Percentiles rank a stretch among this genome's conserved stretches.
phyloP scores from a whole-genome alignment of 225 moss, liverwort and hornwort species.

The Straminergon stramineum region DNA sequence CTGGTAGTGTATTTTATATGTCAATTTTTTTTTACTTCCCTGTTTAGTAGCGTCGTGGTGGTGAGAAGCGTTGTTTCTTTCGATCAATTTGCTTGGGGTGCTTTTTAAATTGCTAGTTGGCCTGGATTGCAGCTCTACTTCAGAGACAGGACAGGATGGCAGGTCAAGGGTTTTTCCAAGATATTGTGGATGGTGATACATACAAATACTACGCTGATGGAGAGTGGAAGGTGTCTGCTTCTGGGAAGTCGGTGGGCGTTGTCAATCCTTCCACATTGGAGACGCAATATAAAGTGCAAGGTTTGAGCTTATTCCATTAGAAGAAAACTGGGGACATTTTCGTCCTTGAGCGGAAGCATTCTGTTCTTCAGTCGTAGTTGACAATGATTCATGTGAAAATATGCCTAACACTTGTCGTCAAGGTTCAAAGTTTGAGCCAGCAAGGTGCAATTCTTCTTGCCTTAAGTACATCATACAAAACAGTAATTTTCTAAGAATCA shows the following conservation, averaged over 20 bases:
- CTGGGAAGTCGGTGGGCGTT: slow-evolving; percentile 43
- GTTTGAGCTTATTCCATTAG: neutral
- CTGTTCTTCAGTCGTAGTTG: neutral
- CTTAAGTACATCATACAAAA: neutral
- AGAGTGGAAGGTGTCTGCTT: slow-evolving; percentile 74
- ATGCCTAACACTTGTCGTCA: neutral
- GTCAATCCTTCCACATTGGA: slow-evolving; percentile 70
- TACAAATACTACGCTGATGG: slow-evolving; percentile 82
- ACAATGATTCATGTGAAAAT: neutral
- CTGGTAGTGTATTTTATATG: neutral
- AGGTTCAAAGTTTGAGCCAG: neutral
- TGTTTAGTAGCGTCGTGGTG: neutral
- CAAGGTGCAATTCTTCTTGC: neutral
- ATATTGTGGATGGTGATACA: slow-evolving; percentile 62
- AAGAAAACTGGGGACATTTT: neutral
- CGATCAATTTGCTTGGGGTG: neutral
- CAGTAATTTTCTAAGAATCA: neutral
- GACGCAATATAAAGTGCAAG: slow-evolving; percentile 75
- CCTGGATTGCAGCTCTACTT: neutral
- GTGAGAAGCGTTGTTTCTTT: neutral
- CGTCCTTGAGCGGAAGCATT: neutral
- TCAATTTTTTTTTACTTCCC: neutral
- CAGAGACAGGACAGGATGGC: slow-evolving; percentile 35
- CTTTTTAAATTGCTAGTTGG: neutral
- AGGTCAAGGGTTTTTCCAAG: slow-evolving; percentile 70